Conservation (phyloP, 1,284 basidiomycete species). For the Ganoderma lucidum region DNA sequence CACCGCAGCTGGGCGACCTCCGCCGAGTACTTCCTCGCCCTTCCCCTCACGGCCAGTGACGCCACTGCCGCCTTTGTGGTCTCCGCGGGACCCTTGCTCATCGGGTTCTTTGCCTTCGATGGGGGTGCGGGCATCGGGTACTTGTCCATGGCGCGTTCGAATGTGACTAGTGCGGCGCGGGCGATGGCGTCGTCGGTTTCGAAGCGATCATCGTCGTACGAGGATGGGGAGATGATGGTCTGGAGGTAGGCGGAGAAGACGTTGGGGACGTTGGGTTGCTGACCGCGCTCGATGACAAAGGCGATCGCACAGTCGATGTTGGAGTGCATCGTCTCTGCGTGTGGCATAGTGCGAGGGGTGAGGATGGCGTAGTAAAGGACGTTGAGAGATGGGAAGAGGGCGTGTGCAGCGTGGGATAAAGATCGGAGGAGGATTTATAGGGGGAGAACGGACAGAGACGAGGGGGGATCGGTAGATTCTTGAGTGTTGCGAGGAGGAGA, state of each 20-base stretch:
- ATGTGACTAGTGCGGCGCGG: constrained; percentile 23
- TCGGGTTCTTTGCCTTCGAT: constrained; percentile 6
- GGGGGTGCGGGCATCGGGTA: constrained; percentile 24
- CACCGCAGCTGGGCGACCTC: constrained; percentile 30
- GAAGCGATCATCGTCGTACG: constrained; percentile 14
- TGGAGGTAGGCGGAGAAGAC: constrained; percentile 33
- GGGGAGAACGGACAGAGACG: constrained; percentile 26
- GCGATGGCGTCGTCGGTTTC: constrained; percentile 19
- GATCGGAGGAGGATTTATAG: constrained; percentile 20
- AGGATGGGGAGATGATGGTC: constrained; percentile 9
- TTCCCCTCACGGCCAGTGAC: neutral
- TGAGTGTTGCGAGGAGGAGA: constrained; percentile 8
- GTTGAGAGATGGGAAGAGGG: neutral
- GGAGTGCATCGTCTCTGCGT: constrained; percentile 16
- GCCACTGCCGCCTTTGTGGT: neutral
- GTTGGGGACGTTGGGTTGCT: constrained; percentile 30
- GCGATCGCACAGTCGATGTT: constrained; percentile 32
- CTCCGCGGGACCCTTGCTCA: neutral
- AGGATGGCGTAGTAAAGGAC: neutral
- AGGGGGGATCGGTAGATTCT: constrained; percentile 15
- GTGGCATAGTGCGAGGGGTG: neutral
- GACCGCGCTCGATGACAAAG: constrained; percentile 26
- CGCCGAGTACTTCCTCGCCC: constrained; percentile 21
- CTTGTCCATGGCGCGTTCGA: constrained; percentile 35
- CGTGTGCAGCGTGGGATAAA: neutral